Evolutionary conservation across 2,329 filamentous ascomycete species (phyloP).

Genomic region (Cladosporium sp.): DNA sequence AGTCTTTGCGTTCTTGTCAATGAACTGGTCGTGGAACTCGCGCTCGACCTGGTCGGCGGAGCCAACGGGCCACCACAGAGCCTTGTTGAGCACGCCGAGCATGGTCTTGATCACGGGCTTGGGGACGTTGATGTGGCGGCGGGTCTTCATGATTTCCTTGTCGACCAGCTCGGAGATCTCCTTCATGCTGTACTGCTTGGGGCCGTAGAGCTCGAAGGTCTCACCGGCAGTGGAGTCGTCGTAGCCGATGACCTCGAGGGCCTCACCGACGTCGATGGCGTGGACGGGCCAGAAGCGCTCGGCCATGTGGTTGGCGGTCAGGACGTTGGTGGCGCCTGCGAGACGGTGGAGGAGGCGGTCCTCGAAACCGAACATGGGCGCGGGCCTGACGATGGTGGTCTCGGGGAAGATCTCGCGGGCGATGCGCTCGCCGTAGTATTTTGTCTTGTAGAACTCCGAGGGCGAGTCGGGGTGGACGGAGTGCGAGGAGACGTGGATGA

Average conservation of each 20-base stretch:
- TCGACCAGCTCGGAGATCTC: slow-evolving; percentile 87
- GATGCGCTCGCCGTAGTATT: slow-evolving; percentile 78
- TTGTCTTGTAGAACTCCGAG: slow-evolving; percentile 87
- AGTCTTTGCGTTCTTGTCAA: slow-evolving; percentile 88
- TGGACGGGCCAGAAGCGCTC: slow-evolving; percentile 90
- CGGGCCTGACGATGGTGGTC: slow-evolving; percentile 91
- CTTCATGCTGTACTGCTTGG: slow-evolving; percentile 82
- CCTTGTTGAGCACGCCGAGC: slow-evolving; percentile 70
- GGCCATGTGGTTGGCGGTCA: slow-evolving; percentile 91
- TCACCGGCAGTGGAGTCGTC: slow-evolving; percentile 87
- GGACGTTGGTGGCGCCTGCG: slow-evolving; percentile 71
- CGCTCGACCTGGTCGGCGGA: slow-evolving; percentile 83
- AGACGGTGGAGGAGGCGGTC: slow-evolving; percentile 86
- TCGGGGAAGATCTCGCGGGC: slow-evolving; percentile 90
- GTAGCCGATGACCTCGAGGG: slow-evolving; percentile 83
- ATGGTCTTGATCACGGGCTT: slow-evolving; percentile 73
- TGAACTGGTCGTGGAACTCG: slow-evolving; percentile 88
- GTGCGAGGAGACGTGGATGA: slow-evolving; percentile 94
- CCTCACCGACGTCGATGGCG: slow-evolving; percentile 83
- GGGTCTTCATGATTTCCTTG: slow-evolving; percentile 84
- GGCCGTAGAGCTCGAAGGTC: slow-evolving; percentile 92
- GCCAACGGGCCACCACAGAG: slow-evolving; percentile 82
- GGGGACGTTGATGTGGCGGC: slow-evolving; percentile 87
- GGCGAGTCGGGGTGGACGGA: slow-evolving; percentile 76
- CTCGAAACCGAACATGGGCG: slow-evolving; percentile 91